A percentile compares a stretch with the other conserved stretches of the same genome.
Evolutionary conservation across 768 basidiomycete species (phyloP).

Genomic region (Trametes villosa): DNA sequence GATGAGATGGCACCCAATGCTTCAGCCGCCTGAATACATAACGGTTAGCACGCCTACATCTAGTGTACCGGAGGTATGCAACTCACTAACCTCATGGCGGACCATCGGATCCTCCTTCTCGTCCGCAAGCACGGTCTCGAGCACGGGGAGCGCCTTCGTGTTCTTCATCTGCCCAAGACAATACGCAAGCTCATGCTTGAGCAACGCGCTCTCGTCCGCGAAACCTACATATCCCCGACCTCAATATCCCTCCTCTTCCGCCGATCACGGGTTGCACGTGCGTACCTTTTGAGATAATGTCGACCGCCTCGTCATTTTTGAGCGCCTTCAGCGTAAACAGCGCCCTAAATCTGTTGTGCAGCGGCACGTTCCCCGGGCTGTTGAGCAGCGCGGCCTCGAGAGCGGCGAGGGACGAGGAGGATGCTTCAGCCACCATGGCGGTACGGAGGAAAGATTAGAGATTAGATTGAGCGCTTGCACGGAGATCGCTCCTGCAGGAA

Average conservation of each 20-base stretch:
- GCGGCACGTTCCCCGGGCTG: slow-evolving; percentile 64
- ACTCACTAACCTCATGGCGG: slow-evolving; percentile 79
- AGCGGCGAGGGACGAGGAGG: slow-evolving; percentile 55
- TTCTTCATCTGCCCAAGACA: slow-evolving; percentile 92
- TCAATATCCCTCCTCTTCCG: not conserved
- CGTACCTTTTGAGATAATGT: slow-evolving; percentile 84
- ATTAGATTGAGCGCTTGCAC: slow-evolving; percentile 27
- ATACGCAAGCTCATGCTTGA: slow-evolving; percentile 98
- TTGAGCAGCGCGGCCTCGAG: slow-evolving; percentile 85
- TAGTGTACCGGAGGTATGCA: not conserved
- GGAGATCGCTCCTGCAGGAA: slow-evolving; percentile 10
- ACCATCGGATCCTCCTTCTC: slow-evolving; percentile 90
- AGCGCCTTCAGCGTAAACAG: slow-evolving; percentile 91
- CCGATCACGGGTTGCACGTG: not conserved
- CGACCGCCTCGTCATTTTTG: slow-evolving; percentile 75
- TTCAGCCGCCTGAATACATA: slow-evolving; percentile 79
- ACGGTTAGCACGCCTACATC: not conserved
- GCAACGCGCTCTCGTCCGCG: slow-evolving; percentile 80
- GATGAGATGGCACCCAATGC: slow-evolving; percentile 95
- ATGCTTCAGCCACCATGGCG: slow-evolving; percentile 28
- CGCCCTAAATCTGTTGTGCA: slow-evolving; percentile 89
- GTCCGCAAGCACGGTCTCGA: slow-evolving; percentile 77
- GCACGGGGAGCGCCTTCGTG: slow-evolving; percentile 70
- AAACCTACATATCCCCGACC: slow-evolving; percentile 63
- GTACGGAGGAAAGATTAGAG: slow-evolving; percentile 23